Percentiles rank a stretch among this genome's conserved stretches.
Conservation (phyloP, 2,329 filamentous ascomycete genomes). For the Trichocomaceae sp. region DNA sequence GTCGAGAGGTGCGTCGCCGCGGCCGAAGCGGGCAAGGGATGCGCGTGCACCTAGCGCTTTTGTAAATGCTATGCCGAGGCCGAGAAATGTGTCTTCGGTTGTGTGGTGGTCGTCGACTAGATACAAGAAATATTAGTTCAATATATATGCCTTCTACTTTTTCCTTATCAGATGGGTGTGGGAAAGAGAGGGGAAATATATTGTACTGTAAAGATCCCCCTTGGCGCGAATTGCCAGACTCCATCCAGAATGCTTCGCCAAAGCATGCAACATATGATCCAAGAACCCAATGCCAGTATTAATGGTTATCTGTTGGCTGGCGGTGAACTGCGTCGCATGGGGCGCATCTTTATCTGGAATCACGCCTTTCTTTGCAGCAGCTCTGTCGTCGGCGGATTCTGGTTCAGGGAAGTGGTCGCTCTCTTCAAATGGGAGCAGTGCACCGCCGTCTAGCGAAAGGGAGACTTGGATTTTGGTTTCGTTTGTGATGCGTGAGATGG, state of each 20-base stretch:
- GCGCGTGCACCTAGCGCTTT: constrained; percentile 67
- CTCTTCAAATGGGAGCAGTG: constrained; percentile 40
- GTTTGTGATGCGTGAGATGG: constrained; percentile 84
- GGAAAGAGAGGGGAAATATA: background rate
- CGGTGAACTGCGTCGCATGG: constrained; percentile 79
- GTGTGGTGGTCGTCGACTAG: constrained; percentile 98
- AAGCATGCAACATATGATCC: constrained; percentile 96
- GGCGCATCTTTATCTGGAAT: constrained; percentile 43
- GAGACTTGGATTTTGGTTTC: constrained; percentile 95
- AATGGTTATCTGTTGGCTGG: constrained; percentile 77
- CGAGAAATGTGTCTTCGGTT: constrained; percentile 89
- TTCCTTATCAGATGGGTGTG: background rate
- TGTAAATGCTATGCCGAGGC: constrained; percentile 79
- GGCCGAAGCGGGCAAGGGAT: constrained; percentile 84
- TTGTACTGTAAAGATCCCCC: constrained; percentile 85
- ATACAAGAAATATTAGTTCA: background rate
- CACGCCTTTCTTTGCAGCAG: constrained; percentile 44
- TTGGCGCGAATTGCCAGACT: constrained; percentile 74
- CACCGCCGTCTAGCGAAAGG: constrained; percentile 87
- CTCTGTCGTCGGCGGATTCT: constrained; percentile 47
- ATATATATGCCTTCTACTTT: background rate
- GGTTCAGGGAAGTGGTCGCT: constrained; percentile 54
- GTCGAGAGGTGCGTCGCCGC: constrained; percentile 87
- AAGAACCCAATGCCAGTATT: constrained; percentile 95
- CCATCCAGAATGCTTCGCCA: constrained; percentile 95